Conservation (phyloP, 345 rosid genomes). For the Ceriops zippeliana region DNA sequence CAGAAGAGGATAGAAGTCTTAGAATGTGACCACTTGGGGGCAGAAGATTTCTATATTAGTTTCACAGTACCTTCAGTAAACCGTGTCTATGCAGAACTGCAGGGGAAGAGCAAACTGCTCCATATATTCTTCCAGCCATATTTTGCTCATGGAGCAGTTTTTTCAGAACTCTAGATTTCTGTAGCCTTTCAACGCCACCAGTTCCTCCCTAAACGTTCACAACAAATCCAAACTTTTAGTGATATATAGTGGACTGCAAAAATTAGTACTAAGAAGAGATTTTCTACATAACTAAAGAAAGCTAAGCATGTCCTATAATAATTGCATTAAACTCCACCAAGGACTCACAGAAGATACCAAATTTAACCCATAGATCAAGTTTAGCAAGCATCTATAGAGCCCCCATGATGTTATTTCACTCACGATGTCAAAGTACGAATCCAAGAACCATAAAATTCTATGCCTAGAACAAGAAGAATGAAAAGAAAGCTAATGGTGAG, state of each 20-base stretch:
- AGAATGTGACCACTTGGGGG: conserved; percentile 1
- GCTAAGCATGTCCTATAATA: not conserved
- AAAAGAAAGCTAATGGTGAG: conserved; percentile 7
- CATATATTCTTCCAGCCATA: conserved; percentile 55
- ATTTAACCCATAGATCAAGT: not conserved
- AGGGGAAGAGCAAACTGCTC: conserved; percentile 70
- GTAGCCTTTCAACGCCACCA: conserved; percentile 55
- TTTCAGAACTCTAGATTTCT: conserved; percentile 67
- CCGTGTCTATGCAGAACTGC: conserved; percentile 58
- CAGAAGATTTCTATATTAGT: not conserved
- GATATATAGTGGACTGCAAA: not conserved
- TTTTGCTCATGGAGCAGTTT: conserved; percentile 76
- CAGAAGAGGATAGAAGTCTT: conserved; percentile 8
- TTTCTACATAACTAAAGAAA: not conserved
- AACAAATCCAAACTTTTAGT: conserved; percentile 3
- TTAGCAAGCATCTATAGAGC: not conserved
- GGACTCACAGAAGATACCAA: not conserved
- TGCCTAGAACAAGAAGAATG: conserved; percentile 10
- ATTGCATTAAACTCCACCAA: not conserved
- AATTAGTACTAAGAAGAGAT: not conserved
- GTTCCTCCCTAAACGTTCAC: conserved; percentile 57
- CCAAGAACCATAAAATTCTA: not conserved
- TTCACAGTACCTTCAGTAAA: conserved; percentile 54
- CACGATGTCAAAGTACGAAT: not conserved
- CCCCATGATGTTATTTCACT: not conserved